Base-by-base conservation (phyloP, 768 basidiomycete genomes). In the Porphyrellus cyaneotinctus region DNA sequence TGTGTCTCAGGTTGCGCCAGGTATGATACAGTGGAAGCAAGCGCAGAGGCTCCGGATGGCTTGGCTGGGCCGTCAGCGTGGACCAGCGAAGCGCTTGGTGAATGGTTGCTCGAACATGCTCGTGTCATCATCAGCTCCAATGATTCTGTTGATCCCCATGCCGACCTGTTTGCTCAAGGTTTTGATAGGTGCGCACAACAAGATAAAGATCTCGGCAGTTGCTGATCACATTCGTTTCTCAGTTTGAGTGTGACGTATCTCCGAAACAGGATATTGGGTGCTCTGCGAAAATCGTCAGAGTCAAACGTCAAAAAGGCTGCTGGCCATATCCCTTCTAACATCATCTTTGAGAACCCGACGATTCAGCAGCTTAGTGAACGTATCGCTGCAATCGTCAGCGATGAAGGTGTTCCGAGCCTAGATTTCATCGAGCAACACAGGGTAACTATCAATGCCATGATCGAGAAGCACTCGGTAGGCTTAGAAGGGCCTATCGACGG, bases 331-430 rank as follows among this genome's bases (percentile, higher is more conserved):
- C 58, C 66, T 10, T 54, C 58, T 10, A 64, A 64, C 43, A 53
- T 74, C 48, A 69, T 80, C 4, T 72, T 70, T 36, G 61, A 65
- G 20, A 62, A 75, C 24, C 77, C 78, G 3, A 74, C 74, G 2
- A 70, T 78, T 18, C 65, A 69, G 32, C 61, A 60, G 3, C 65
- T 75, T 23, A 66, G 69, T 43, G 61, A 62, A 47, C 65, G 49
- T 18, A 48, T 59, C n/a, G 43, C 42, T 1, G 22, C 45, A 9
- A 37, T 65, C 26, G 53, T 60, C 47, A 38, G n/a, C 5, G 39
- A 20, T 3, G 26, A 49, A 32, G 39, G 28, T 15, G 15, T 22
- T 7, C 53, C 52, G 4, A 28, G 17, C 0, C 13, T 32, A 3
- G 52, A 59, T 6, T 32, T 56, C 30, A 13, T 47, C 20, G 43